These are phyloP conservation scores for Talaromyces ruber DNA, from an alignment of 495 filamentous ascomycete species.

Conservation along the genomic window DNA sequence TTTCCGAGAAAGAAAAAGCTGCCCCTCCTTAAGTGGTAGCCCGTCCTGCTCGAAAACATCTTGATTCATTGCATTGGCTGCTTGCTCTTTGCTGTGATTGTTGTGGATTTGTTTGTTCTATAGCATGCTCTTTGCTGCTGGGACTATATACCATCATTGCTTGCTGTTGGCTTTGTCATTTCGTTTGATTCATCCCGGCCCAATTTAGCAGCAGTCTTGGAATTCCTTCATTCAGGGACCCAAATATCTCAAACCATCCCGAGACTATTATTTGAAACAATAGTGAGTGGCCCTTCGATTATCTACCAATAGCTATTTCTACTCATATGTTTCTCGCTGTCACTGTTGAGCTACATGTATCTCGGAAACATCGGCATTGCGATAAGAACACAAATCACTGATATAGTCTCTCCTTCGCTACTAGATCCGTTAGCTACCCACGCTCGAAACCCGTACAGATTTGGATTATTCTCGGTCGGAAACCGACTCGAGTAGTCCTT, in stretches of 20 bases:
- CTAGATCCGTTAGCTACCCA: not conserved
- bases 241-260: not conserved
- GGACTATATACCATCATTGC: not conserved
- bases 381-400: not conserved
- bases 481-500: not conserved
- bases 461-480: not conserved
- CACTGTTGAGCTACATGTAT: not conserved
- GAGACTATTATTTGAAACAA: slow-evolving; percentile 1
- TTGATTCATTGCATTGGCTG: not conserved
- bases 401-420: not conserved
- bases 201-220: not conserved
- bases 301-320: not conserved
- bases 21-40: slow-evolving; percentile 6
- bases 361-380: not conserved
- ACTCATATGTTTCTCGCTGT: not conserved
- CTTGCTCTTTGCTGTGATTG: slow-evolving; percentile 21
- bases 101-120: slow-evolving; percentile 6
- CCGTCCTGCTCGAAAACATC: not conserved
- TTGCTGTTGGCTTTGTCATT: slow-evolving; percentile 7
- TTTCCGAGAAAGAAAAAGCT: not conserved
- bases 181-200: slow-evolving; percentile 2
- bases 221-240: not conserved
- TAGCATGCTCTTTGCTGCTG: not conserved
- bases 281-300: not conserved
- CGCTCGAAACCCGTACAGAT: not conserved